Conservation (phyloP, 78 protist species). For the Dictyostelium brefeldianum region DNA sequence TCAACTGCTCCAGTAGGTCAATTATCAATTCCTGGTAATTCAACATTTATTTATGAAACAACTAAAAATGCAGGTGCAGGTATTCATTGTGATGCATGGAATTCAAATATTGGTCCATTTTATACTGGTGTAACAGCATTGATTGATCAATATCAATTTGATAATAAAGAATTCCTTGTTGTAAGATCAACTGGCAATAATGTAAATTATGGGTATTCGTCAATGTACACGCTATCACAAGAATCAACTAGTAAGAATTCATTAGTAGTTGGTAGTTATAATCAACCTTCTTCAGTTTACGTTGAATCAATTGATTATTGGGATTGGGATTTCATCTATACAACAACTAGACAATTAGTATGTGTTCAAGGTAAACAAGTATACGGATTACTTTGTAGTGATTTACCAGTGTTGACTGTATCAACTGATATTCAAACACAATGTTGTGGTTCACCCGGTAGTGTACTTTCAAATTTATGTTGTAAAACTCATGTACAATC, state of each 20-base stretch:
- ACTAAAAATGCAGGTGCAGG: slow-evolving; percentile 16
- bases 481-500: neutral
- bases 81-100: slow-evolving; percentile 55
- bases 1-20: too few species aligned
- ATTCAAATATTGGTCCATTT: slow-evolving; percentile 27
- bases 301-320: neutral
- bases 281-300: neutral
- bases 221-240: slow-evolving; percentile 16
- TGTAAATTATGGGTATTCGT: neutral
- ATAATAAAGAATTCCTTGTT: slow-evolving; percentile 1
- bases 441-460: neutral
- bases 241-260: slow-evolving; percentile 32
- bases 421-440: neutral
- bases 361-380: neutral
- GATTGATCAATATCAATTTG: slow-evolving; percentile 27
- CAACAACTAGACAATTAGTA: neutral
- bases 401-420: neutral
- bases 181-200: slow-evolving; percentile 39
- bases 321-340: slow-evolving; percentile 24
- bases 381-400: neutral
- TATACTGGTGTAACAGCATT: slow-evolving; percentile 8
- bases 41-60: neutral
- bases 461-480: neutral
- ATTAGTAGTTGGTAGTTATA: slow-evolving; percentile 25
- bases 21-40: neutral